These are phyloP conservation scores for Plectranthus barbatus DNA, from an alignment of 257 asterid species.

Conservation along the genomic window DNA sequence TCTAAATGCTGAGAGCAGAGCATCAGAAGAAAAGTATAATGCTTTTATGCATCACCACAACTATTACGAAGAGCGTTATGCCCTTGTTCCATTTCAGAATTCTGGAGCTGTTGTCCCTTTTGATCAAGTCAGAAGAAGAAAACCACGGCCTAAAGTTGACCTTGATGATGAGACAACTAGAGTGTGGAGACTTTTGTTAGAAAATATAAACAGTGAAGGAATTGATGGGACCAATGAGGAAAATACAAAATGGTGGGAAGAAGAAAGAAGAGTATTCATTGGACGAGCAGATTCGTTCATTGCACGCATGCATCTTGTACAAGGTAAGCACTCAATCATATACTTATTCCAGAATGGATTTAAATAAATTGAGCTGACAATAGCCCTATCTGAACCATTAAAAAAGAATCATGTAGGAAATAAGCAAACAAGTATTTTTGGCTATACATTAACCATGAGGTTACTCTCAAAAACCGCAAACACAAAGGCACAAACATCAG, in stretches of 20 bases:
- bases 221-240: slow-evolving; percentile 49
- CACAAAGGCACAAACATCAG: too few species aligned
- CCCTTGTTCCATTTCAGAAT: slow-evolving; percentile 65
- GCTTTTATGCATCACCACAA: slow-evolving; percentile 25
- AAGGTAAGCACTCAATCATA: slow-evolving; percentile 39
- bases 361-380: neutral
- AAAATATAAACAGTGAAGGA: slow-evolving; percentile 48
- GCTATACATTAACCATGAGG: too few species aligned
- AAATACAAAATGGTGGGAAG: slow-evolving; percentile 58
- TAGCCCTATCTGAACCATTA: neutral
- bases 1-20: slow-evolving; percentile 34
- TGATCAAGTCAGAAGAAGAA: slow-evolving; percentile 37
- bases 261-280: slow-evolving; percentile 48
- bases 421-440: too few species aligned
- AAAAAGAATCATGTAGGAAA: too few species aligned
- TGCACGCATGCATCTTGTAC: slow-evolving; percentile 73
- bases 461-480: too few species aligned
- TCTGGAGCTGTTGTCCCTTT: slow-evolving; percentile 63
- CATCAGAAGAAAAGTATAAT: slow-evolving; percentile 18
- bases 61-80: slow-evolving; percentile 32
- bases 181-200: slow-evolving; percentile 60
- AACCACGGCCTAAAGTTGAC: slow-evolving; percentile 64
- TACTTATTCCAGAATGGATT: neutral
- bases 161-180: slow-evolving; percentile 64
- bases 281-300: slow-evolving; percentile 65